These are phyloP conservation scores for Dothiorella sarmentorum DNA, from an alignment of 2,329 filamentous ascomycete genomes.

Conservation along the genomic window DNA sequence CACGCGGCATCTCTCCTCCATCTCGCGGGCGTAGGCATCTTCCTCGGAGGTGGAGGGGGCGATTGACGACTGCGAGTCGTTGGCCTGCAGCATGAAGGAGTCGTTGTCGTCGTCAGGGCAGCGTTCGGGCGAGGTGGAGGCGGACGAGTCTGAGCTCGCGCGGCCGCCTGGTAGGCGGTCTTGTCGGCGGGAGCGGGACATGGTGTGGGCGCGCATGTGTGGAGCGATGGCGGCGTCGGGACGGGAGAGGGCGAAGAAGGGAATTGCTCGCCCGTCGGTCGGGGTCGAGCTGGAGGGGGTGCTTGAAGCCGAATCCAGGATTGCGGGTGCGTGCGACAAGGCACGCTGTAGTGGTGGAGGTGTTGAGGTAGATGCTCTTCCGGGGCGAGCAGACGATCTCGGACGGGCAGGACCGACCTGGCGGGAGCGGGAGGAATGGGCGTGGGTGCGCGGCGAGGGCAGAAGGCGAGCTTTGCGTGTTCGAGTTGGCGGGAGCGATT, in stretches of 20 bases:
- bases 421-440: conserved; percentile 4
- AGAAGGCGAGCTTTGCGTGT: not conserved
- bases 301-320: not conserved
- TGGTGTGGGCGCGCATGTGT: conserved; percentile 18
- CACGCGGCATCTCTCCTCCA: conserved; percentile 63
- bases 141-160: conserved; percentile 52
- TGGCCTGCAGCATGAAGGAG: conserved; percentile 76
- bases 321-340: not conserved
- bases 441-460: not conserved
- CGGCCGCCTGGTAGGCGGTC: conserved; percentile 31
- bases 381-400: conserved; percentile 4
- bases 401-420: conserved; percentile 2
- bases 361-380: not conserved
- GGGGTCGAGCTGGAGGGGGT: conserved; percentile 2
- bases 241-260: conserved; percentile 8
- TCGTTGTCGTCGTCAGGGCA: conserved; percentile 89
- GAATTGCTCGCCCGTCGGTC: conserved; percentile 1
- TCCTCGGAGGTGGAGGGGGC: conserved; percentile 76
- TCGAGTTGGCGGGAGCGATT: not conserved
- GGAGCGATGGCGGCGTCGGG: not conserved
- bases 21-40: conserved; percentile 56
- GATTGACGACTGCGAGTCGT: conserved; percentile 90
- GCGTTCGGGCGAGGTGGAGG: conserved; percentile 70
- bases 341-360: not conserved
- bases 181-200: conserved; percentile 33